A percentile compares a stretch with the other conserved stretches of the same genome.
Evolutionary conservation across 176 grass and related monocot species (phyloP).

Genomic region (Eragrostis nindensis): DNA sequence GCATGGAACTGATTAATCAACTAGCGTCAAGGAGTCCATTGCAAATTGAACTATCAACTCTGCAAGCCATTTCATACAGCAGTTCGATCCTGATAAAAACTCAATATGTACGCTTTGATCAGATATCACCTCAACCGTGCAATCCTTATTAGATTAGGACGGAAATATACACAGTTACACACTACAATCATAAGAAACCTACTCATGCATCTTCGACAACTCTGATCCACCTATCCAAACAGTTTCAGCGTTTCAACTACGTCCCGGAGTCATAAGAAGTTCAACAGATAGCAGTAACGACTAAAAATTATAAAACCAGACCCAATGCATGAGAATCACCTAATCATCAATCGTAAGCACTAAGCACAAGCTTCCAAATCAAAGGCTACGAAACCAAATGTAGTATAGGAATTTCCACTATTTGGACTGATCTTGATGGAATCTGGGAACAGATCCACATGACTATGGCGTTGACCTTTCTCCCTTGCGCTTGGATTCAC

Average conservation of each 20-base stretch:
- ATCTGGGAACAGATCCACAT: slow-evolving; percentile 43
- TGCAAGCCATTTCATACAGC: neutral
- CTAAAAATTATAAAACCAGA: neutral
- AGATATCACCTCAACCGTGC: neutral
- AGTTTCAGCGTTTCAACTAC: neutral
- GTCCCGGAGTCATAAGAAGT: neutral
- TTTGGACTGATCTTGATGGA: neutral
- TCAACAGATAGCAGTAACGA: neutral
- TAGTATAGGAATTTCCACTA: neutral
- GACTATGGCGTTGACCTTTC: slow-evolving; percentile 8
- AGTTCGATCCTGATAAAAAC: neutral
- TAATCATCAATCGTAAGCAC: neutral
- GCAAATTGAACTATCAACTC: neutral
- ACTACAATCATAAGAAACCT: no score
- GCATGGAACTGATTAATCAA: neutral
- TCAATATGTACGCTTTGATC: neutral
- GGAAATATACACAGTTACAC: neutral
- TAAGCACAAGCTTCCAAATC: neutral
- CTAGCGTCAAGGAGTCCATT: no score
- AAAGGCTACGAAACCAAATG: neutral
- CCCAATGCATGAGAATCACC: neutral
- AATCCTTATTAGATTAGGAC: neutral
- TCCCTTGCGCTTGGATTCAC: neutral
- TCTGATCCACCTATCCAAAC: neutral
- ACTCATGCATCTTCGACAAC: neutral